Evolutionary conservation across 106 monocot species (phyloP), one percentile per base, ranked within the genome.

Genomic region (Allium fistulosum): DNA sequence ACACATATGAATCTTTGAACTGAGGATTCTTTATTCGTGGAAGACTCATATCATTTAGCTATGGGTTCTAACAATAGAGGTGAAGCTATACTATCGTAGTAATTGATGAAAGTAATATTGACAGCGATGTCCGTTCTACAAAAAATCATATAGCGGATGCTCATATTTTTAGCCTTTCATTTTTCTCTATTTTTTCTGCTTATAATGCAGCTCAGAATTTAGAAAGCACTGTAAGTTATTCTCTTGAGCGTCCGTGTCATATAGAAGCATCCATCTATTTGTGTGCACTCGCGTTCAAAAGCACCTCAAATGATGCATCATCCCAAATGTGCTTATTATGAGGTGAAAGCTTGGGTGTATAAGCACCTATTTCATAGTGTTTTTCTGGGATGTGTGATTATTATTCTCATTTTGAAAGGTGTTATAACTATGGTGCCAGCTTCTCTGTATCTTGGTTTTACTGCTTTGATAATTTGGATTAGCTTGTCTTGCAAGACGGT

Each of bases 401-500:
- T n/a, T n/a, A n/a, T n/a, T n/a, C n/a, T n/a, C n/a, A n/a, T n/a
- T n/a, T n/a, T n/a, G n/a, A n/a, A n/a, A n/a, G n/a, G n/a, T n/a
- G n/a, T n/a, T n/a, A n/a, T n/a, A n/a, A n/a, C 92, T 2, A 97
- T 97, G 97, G 80, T 92, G 37, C 97, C 97, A 8, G 86, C 97
- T 51, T 92, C 97, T 59, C 27, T 97, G 2, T 92, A 92, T 82
- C 92, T 97, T 66, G 97, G 97, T 57, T 97, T 82, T 79, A 69
- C 89, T 68, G 88, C 97, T 67, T 89, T 91, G 11, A 85, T 92
- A 70, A 89, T 97, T 57, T 92, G 97, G n/a, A n/a, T n/a, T n/a
- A n/a, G n/a, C n/a, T n/a, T 22, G 22, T 22, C 22, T 22, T 22
- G 22, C 22, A 22, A 22, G 22, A 22, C 22, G 22, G 1, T 22